A percentile compares a stretch with the other conserved stretches of the same genome.
Conservation (phyloP, 78 protist genomes). For the Salpingoeca rosetta region DNA sequence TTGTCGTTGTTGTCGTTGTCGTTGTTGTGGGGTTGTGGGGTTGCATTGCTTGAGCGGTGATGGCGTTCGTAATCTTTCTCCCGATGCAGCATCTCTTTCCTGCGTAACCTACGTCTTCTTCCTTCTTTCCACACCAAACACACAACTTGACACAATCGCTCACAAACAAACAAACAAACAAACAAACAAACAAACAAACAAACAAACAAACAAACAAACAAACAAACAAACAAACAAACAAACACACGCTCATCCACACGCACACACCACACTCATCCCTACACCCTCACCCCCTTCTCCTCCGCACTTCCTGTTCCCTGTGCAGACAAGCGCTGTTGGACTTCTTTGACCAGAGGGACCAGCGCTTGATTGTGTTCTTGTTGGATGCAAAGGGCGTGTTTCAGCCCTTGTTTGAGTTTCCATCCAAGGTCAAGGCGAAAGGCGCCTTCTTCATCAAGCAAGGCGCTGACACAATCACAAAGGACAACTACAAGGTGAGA, state of each 20-base stretch:
- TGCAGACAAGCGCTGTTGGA: not conserved
- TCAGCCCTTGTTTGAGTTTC: not conserved
- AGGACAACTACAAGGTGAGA: no score
- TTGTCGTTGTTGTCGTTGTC: not conserved
- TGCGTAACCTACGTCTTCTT: not conserved
- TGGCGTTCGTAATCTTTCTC: not conserved
- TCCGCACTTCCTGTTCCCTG: no score
- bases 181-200: no score
- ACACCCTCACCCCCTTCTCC: no score
- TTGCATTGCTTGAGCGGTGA: not conserved
- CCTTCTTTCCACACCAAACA: not conserved
- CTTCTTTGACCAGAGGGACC: not conserved
- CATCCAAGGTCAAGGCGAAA: not conserved
- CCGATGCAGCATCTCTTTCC: not conserved
- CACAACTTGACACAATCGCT: not conserved
- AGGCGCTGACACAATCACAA: not conserved
- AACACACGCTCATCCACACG: not conserved
- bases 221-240: not conserved
- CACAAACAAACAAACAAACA: no score
- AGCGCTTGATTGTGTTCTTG: not conserved
- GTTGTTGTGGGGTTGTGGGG: not conserved
- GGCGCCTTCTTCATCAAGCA: not conserved
- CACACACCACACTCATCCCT: no score
- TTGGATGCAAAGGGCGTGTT: not conserved
- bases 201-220: no score